Percentiles rank a stretch among this genome's conserved stretches.
Evolutionary conservation across 352 stramenopile genomes (phyloP).

Genomic region (Phytophthora sp.): DNA sequence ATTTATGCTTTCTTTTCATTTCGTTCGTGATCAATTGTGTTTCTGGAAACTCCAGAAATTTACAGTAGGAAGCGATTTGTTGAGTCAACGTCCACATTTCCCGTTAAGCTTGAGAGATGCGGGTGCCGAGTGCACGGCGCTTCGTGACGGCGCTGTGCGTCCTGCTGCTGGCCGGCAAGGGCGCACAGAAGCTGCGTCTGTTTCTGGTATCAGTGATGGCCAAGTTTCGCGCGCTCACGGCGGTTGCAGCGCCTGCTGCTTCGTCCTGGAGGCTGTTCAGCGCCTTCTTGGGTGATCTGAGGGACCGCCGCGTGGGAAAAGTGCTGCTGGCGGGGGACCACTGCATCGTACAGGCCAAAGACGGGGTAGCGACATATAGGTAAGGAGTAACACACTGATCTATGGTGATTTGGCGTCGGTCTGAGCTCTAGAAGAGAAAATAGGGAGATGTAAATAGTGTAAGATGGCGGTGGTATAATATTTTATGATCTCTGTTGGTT

Average conservation of each 20-base stretch:
- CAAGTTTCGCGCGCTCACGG: slow-evolving; percentile 23
- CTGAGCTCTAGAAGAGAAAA: slow-evolving; percentile 9
- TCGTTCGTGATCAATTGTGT: too few species aligned
- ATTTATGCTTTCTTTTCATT: too few species aligned
- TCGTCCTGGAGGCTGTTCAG: slow-evolving; percentile 73
- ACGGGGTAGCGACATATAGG: slow-evolving; percentile 59
- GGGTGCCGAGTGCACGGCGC: slow-evolving; percentile 41
- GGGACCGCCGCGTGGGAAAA: slow-evolving; percentile 52
- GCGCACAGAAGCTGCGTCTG: slow-evolving; percentile 30
- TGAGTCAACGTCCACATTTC: too few species aligned
- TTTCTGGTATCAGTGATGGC: slow-evolving; percentile 49
- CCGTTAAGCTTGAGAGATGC: too few species aligned
- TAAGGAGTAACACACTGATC: slow-evolving; percentile 31
- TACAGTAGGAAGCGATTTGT: too few species aligned
- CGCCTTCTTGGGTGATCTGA: slow-evolving; percentile 63
- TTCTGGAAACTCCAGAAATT: too few species aligned
- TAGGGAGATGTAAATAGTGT: slow-evolving; percentile 3
- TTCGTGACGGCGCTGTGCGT: slow-evolving; percentile 43
- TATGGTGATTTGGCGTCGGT: background rate
- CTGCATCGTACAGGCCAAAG: slow-evolving; percentile 59
- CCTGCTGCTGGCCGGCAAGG: slow-evolving; percentile 35
- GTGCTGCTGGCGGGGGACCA: slow-evolving; percentile 69
- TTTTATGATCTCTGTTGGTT: slow-evolving; percentile 8
- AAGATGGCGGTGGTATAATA: slow-evolving; percentile 13
- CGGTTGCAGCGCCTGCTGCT: slow-evolving; percentile 17